phyloP scores from a whole-genome alignment of 768 basidiomycete species.

The Naganishia vaughanmartiniae region DNA sequence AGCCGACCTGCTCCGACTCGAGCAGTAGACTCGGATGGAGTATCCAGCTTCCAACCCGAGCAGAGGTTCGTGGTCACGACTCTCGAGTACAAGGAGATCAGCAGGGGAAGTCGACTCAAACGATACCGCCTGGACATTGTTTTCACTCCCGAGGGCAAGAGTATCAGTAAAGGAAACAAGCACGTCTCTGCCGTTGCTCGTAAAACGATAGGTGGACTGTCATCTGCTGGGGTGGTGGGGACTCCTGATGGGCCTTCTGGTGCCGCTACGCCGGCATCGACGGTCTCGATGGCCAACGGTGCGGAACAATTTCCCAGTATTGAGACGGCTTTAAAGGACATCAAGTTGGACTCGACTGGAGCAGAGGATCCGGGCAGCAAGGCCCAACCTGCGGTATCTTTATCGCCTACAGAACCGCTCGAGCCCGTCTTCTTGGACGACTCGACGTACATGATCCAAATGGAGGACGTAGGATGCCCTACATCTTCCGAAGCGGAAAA shows the following conservation, averaged over 20 bases:
- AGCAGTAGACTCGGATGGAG: not conserved
- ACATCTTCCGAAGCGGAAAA: conserved; percentile 79
- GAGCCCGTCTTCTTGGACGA: conserved; percentile 56
- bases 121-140: conserved; percentile 59
- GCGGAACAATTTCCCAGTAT: not conserved
- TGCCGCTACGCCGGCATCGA: not conserved
- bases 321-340: not conserved
- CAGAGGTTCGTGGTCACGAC: conserved; percentile 15
- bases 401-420: conserved; percentile 54
- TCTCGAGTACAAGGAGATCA: conserved; percentile 31
- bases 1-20: conserved; percentile 5
- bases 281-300: not conserved
- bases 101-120: conserved; percentile 24
- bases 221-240: not conserved
- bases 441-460: conserved; percentile 65
- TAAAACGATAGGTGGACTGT: not conserved
- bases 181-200: not conserved
- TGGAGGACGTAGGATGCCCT: conserved; percentile 80
- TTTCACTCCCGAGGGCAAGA: conserved; percentile 12
- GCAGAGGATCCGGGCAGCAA: not conserved
- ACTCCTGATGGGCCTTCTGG: not conserved
- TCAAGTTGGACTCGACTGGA: not conserved
- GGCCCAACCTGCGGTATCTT: not conserved
- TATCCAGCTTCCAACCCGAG: not conserved
- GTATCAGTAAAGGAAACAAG: conserved; percentile 5